Percentiles rank a stretch among this genome's conserved stretches.
These are phyloP conservation scores for Vinca minor DNA, from an alignment of 257 asterid genomes.

Conservation along the genomic window DNA sequence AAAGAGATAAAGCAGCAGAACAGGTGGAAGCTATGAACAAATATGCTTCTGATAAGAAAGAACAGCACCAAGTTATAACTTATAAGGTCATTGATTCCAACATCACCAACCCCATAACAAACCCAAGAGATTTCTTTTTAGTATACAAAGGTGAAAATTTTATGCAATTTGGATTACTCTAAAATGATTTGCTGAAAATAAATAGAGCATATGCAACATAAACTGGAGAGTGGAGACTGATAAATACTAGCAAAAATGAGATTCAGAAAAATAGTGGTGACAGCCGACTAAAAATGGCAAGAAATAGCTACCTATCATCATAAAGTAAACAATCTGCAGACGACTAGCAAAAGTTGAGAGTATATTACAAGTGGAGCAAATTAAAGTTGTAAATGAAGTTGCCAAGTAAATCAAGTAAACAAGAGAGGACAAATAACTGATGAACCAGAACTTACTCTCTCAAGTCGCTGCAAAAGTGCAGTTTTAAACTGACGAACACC, in stretches of 20 bases:
- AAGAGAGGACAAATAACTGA: neutral
- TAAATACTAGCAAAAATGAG: neutral
- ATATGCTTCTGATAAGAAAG: neutral
- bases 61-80: neutral
- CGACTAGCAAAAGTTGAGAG: too few species aligned
- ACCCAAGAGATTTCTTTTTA: neutral
- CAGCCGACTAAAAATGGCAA: neutral
- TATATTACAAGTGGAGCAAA: too few species aligned
- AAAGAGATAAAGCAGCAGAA: neutral
- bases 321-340: too few species aligned
- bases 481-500: constrained; percentile 98
- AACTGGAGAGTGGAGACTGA: neutral
- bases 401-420: neutral
- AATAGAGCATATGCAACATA: neutral
- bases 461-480: constrained; percentile 88
- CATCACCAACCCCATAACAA: neutral
- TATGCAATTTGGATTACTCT: too few species aligned
- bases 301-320: neutral
- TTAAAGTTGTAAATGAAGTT: too few species aligned
- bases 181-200: too few species aligned
- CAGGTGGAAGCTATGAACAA: neutral
- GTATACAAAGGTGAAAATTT: too few species aligned
- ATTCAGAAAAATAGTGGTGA: neutral
- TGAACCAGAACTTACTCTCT: constrained; percentile 48
- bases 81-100: neutral